phyloP scores from a whole-genome alignment of 139 green algal genomes.

The Volvox reticuliferus region DNA sequence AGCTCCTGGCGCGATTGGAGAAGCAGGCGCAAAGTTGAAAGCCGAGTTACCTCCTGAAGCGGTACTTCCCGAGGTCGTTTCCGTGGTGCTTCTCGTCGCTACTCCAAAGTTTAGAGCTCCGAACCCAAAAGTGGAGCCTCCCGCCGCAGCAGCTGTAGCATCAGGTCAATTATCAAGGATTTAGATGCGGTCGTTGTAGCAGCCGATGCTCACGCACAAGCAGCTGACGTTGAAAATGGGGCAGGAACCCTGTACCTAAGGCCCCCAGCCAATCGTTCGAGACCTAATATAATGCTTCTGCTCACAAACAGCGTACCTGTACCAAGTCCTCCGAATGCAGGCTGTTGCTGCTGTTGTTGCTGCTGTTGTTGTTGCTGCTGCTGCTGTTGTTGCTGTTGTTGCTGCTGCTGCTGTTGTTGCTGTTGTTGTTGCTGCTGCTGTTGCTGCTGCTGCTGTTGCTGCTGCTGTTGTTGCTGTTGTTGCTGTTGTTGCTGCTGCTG shows the following conservation, averaged over 20 bases:
- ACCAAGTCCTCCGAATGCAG: background rate
- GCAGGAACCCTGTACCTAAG: background rate
- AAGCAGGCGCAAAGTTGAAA: background rate
- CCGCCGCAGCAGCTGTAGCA: background rate
- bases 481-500: conserved; percentile 1
- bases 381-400: background rate
- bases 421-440: background rate
- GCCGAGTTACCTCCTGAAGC: background rate
- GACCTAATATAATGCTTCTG: background rate
- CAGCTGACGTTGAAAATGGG: background rate
- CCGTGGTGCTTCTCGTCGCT: background rate
- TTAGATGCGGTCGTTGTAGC: background rate
- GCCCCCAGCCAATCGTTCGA: background rate
- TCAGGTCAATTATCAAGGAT: background rate
- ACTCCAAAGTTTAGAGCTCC: background rate
- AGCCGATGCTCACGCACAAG: no score
- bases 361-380: background rate
- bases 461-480: background rate
- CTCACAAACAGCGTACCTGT: background rate
- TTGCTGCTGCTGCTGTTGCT: background rate
- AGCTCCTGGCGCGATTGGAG: background rate
- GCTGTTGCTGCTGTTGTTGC: background rate
- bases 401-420: conserved; percentile 10
- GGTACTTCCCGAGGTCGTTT: background rate
- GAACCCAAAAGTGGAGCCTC: background rate